Evolutionary conservation across 1,284 basidiomycete species (phyloP), one percentile per base, ranked within the genome.

Genomic region (Leccinum fallax): DNA sequence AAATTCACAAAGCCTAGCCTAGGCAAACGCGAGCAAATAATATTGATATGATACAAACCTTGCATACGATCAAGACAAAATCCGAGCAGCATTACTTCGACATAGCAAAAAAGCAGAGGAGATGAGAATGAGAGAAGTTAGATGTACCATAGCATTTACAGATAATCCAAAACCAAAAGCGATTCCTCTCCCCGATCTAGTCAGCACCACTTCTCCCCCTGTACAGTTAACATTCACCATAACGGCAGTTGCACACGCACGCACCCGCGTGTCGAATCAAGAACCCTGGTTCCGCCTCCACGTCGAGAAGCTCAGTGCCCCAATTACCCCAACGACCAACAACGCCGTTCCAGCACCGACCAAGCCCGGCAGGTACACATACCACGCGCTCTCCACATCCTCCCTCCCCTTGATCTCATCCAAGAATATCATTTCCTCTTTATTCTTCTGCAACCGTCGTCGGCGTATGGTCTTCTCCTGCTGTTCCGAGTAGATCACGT

Each of bases 341-440:
- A 92, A 70, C 52, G 90, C 90, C 19, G 90, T 91, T 11, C 90
- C 90, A 34, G 90, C 90, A 24, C 90, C 90, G 3, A 92, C 84
- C 63, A 92, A 74, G 24, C 88, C 85, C 4, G 90, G 90, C 48
- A 92, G 77, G 65, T 90, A 89, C 59, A 91, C 68, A 68, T 90
- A 92, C 90, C 90, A 92, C 30, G 88, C 81, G 75, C 79, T 83
- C 61, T 90, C 88, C 36, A 88, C 77, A 34, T 86, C 85, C 24
- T 84, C 83, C 57, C 70, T 71, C 2, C 80, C 71, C 62, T 80
- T 79, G 34, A 77, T 74, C 46, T 75, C 78, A 64, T 80, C 80
- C 66, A 85, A 78, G 52, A 87, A 70, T 4, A 81, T 75, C 62
- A 83, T 67, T 53, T 83, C 83, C 30, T 53, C 52, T 32, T 32